Evolutionary conservation across 2,329 filamentous ascomycete genomes (phyloP), one percentile per base, ranked within the genome.

Genomic region (Colletotrichum camelliae): DNA sequence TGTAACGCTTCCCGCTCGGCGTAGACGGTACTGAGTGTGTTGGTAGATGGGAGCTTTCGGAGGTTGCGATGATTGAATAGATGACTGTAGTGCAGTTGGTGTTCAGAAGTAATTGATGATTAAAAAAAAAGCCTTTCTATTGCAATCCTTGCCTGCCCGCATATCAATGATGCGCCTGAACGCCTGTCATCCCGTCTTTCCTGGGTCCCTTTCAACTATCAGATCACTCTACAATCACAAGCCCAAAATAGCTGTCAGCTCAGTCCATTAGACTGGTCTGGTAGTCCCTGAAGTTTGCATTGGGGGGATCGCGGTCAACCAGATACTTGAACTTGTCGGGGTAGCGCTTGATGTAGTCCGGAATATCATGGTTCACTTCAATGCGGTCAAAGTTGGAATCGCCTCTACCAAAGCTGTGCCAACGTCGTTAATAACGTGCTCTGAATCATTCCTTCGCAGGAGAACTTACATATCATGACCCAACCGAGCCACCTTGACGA

Each of bases 401-500:
- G 12, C 33, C 71, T 24, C 77, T 75, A 64, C 79, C 78, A 72
- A 79, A 81, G 62, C 79, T 80, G 65, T n/a, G 57, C 18, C 39
- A 24, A 5, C 7, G 3, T 9, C 13, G 33, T 67, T n/a, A 70
- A 43, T 24, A 2, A 21, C 1, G 4, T 10, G 27, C 24, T n/a
- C 16, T n/a, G 24, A 13, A 6, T 0, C 3, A 31, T 48, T 9
- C 9, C 7, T 31, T 3, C 4, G 13, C 78, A 71, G 37, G 83
- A 79, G 43, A 85, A 81, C 80, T 78, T 83, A 88, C 71, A 88
- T 77, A 78, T 89, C 87, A 62, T 81, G 69, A 1, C 88, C 87
- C 65, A 83, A 83, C 48, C 86, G 80, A 13, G 89, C 83, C 18
- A 85, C 81, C 48, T 85, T 80, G 18, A 88, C 79, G 72, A 89